A percentile compares a stretch with the other conserved stretches of the same genome.
phyloP scores from a whole-genome alignment of 202 grass and related monocot species.

The Carex sylvatica region DNA sequence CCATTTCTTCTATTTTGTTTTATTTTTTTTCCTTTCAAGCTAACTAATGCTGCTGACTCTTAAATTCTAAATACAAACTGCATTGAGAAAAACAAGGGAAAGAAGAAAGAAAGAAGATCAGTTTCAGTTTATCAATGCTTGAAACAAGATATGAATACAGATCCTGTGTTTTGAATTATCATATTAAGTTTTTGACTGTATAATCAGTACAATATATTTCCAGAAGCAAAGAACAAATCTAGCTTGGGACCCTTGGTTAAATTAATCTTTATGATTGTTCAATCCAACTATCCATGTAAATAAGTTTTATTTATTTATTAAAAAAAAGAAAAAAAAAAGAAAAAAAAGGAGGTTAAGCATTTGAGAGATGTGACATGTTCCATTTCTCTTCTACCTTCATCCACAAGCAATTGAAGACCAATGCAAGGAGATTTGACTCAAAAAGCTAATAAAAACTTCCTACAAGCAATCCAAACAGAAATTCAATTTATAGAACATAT shows the following conservation, averaged over 20 bases:
- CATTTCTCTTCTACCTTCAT: not conserved
- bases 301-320: not conserved
- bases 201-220: not conserved
- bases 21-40: not conserved
- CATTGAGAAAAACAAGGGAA: not conserved
- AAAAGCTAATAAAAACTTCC: not conserved
- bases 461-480: not conserved
- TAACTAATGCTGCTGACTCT: not conserved
- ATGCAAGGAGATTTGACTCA: not conserved
- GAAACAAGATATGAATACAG: not conserved
- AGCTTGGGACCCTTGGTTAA: not conserved
- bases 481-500: not conserved
- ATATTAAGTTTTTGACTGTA: not conserved
- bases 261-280: not conserved
- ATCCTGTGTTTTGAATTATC: not conserved
- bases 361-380: not conserved
- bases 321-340: too few relatives aligned
- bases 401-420: not conserved
- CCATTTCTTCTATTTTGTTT: slow-evolving; percentile 32
- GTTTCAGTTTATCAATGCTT: not conserved
- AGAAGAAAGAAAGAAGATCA: not conserved
- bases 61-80: not conserved
- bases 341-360: not conserved
- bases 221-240: not conserved
- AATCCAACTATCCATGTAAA: not conserved